phyloP scores from a whole-genome alignment of 108 stramenopile species.

The Conticribra guillardii region DNA sequence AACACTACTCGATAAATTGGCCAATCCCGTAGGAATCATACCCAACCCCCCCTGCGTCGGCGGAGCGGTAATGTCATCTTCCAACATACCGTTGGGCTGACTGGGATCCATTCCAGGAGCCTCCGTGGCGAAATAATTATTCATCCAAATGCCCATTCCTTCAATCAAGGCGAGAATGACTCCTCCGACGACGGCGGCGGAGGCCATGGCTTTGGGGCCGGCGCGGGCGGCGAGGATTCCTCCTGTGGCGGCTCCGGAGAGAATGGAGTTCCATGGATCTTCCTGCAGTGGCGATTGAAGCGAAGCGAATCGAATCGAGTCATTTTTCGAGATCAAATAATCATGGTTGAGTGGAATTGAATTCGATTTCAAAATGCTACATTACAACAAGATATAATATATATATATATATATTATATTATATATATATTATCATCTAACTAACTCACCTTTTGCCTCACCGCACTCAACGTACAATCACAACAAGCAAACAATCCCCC shows the following conservation, averaged over 20 bases:
- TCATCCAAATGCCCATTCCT: conserved; percentile 91
- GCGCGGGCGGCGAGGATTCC: conserved; percentile 94
- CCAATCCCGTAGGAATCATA: conserved; percentile 51
- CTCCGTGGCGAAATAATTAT: conserved; percentile 44
- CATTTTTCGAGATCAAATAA: too few species aligned
- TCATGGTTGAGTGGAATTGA: too few species aligned
- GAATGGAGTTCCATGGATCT: conserved; percentile 99
- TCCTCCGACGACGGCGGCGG: conserved; percentile 93
- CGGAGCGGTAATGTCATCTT: conserved; percentile 85
- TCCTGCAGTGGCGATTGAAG: too few species aligned
- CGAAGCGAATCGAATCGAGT: too few species aligned
- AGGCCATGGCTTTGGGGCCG: conserved; percentile 95
- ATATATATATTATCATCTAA: too few species aligned
- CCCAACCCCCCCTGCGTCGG: conserved; percentile 83
- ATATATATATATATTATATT: too few species aligned
- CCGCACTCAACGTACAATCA: conserved; percentile 92
- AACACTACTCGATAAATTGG: conserved; percentile 1
- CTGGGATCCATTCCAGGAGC: conserved; percentile 35
- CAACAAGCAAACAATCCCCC: conserved; percentile 96
- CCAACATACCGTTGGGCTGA: conserved; percentile 31
- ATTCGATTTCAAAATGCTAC: too few species aligned
- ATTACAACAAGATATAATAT: too few species aligned
- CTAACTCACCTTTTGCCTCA: conserved; percentile 81
- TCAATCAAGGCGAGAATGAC: conserved; percentile 96
- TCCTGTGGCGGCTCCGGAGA: conserved; percentile 94